A percentile compares a stretch with the other conserved stretches of the same genome.
These are phyloP conservation scores for Euryodendron excelsum DNA, from an alignment of 148 eudicot species.

Conservation along the genomic window DNA sequence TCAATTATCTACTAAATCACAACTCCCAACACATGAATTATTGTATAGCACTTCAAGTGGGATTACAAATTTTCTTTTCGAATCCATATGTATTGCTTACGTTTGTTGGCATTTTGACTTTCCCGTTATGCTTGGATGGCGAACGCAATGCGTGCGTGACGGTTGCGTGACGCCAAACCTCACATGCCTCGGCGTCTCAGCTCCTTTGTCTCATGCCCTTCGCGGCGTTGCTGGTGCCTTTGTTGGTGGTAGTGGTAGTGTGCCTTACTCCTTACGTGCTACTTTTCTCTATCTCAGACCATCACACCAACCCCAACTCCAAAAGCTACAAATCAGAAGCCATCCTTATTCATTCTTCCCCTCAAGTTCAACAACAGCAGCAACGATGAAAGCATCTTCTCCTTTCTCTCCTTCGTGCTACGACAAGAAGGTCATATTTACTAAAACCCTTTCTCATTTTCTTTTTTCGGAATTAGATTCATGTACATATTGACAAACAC, in stretches of 20 bases:
- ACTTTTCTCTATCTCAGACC: constrained; percentile 10
- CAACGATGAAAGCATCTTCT: constrained; percentile 27
- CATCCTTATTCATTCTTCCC: neutral
- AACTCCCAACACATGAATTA: too few species aligned
- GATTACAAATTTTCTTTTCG: too few species aligned
- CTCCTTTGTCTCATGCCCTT: neutral
- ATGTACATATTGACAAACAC: neutral
- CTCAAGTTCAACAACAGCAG: neutral
- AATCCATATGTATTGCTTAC: too few species aligned
- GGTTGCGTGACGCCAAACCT: constrained; percentile 12
- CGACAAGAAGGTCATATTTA: constrained; percentile 30
- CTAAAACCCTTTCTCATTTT: too few species aligned
- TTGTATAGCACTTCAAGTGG: too few species aligned
- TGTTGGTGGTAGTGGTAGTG: neutral
- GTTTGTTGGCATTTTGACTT: too few species aligned
- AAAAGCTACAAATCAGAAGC: neutral
- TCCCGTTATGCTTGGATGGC: too few species aligned
- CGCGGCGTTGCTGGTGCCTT: neutral
- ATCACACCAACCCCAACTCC: neutral
- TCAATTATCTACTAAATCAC: too few species aligned
- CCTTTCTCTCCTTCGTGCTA: constrained; percentile 15
- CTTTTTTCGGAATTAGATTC: too few species aligned
- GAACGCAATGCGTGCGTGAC: too few species aligned
- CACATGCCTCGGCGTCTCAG: constrained; percentile 11
- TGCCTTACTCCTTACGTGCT: too few species aligned